Conservation (phyloP, 2,329 filamentous ascomycete species). For the Nigrograna mackinnonii region DNA sequence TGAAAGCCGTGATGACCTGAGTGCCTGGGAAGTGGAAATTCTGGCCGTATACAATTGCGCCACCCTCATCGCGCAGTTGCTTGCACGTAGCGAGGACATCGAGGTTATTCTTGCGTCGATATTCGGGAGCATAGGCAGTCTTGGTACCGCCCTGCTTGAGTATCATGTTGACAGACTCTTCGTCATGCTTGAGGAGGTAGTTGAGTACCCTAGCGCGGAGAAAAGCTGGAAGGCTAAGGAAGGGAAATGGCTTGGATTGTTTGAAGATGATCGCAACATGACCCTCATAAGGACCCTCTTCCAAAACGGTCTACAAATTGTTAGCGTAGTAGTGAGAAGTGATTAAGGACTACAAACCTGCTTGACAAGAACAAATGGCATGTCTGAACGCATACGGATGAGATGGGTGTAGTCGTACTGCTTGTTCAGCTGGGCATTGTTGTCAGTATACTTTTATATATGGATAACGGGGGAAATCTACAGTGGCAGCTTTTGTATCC, state of each 20-base stretch:
- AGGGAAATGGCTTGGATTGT: constrained; percentile 34
- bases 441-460: constrained; percentile 3
- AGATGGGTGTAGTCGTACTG: constrained; percentile 22
- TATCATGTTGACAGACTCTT: constrained; percentile 29
- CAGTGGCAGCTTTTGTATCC: constrained; percentile 1
- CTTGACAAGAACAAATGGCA: constrained; percentile 33
- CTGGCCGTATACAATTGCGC: constrained; percentile 32
- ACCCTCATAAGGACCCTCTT: constrained; percentile 32
- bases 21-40: constrained; percentile 35
- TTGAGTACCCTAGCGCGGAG: constrained; percentile 31
- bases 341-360: constrained; percentile 22
- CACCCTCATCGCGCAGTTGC: constrained; percentile 30
- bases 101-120: constrained; percentile 31
- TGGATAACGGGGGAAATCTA: neutral
- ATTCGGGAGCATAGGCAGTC: constrained; percentile 31
- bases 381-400: constrained; percentile 31
- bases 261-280: constrained; percentile 38
- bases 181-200: constrained; percentile 28
- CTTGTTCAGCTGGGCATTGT: constrained; percentile 14
- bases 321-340: neutral
- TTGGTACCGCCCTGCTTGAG: constrained; percentile 28
- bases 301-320: constrained; percentile 24
- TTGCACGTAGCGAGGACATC: constrained; percentile 36
- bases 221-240: constrained; percentile 29
- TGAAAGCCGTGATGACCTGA: constrained; percentile 31